These are phyloP conservation scores for Calendula officinalis DNA, from an alignment of 129 eudicot species.

Conservation along the genomic window DNA sequence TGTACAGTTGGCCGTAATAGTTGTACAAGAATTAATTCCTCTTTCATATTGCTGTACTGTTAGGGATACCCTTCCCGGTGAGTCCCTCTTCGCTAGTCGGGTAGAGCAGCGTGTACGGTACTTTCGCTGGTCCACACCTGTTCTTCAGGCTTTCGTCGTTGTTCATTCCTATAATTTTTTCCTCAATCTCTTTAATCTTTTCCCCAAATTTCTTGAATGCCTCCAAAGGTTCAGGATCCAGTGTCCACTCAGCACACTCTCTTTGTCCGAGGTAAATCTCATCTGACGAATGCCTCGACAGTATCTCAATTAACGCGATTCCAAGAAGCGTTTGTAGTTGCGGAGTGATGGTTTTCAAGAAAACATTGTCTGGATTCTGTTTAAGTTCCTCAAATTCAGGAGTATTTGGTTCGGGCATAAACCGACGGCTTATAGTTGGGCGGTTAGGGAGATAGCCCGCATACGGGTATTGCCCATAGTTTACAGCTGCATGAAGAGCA, in stretches of 20 bases:
- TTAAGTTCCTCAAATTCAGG: conserved; percentile 43
- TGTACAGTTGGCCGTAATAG: too few species aligned
- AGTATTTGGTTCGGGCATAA: conserved; percentile 43
- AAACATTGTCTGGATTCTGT: conserved; percentile 32
- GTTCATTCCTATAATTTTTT: conserved; percentile 34
- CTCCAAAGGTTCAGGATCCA: conserved; percentile 30
- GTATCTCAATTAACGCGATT: conserved; percentile 38
- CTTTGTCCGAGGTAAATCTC: conserved; percentile 47
- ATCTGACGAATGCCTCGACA: conserved; percentile 38
- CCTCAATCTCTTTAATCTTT: conserved; percentile 38
- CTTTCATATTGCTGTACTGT: conserved; percentile 27
- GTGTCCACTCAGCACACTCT: conserved; percentile 37
- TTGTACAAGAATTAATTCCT: too few species aligned
- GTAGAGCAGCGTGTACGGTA: conserved; percentile 37
- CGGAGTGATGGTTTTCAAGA: conserved; percentile 35
- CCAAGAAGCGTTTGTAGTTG: conserved; percentile 34
- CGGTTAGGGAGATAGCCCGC: conserved; percentile 49
- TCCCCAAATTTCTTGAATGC: conserved; percentile 34
- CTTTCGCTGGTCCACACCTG: conserved; percentile 38
- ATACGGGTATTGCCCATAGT: conserved; percentile 48
- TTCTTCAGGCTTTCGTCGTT: conserved; percentile 36
- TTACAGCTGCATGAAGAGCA: conserved; percentile 53
- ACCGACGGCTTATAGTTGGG: conserved; percentile 38
- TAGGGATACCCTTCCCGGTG: conserved; percentile 44
- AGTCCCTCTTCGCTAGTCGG: conserved; percentile 36